Evolutionary conservation across 2,329 filamentous ascomycete genomes (phyloP).

Genomic region (Sarocladium brachiariae): DNA sequence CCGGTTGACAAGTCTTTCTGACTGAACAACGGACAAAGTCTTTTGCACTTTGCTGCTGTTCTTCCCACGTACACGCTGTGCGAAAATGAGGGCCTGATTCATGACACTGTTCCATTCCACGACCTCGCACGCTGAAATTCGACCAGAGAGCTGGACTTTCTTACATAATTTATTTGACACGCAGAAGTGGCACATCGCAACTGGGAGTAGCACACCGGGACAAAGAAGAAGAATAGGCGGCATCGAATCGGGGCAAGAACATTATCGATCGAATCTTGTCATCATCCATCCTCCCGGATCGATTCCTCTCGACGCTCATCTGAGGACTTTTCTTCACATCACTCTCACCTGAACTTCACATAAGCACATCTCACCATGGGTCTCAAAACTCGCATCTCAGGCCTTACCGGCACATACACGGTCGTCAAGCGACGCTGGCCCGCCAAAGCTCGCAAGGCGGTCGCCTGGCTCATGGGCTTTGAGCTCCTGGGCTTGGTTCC

Average conservation of each 20-base stretch:
- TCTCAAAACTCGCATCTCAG: conserved; percentile 13
- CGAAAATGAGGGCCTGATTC: not conserved
- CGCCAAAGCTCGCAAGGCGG: conserved; percentile 41
- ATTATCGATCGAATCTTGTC: too few species aligned
- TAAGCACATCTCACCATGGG: conserved; percentile 18
- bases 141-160: conserved; percentile 7
- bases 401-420: conserved; percentile 31
- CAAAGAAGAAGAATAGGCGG: too few species aligned
- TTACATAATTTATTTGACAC: too few species aligned
- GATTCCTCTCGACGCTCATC: not conserved
- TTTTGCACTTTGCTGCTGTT: too few species aligned
- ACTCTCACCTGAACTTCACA: not conserved
- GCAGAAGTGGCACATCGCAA: too few species aligned
- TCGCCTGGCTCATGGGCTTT: conserved; percentile 56
- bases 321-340: not conserved
- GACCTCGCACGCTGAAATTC: not conserved
- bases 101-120: not conserved
- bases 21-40: too few species aligned
- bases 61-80: too few species aligned
- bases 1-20: too few species aligned
- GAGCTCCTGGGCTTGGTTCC: conserved; percentile 62
- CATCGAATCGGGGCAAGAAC: too few species aligned
- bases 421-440: conserved; percentile 55
- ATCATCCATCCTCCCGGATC: too few species aligned
- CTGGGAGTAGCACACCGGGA: too few species aligned